A percentile compares a stretch with the other conserved stretches of the same genome.
Conservation (phyloP, 257 asterid genomes). For the Salvia rosmarinus region DNA sequence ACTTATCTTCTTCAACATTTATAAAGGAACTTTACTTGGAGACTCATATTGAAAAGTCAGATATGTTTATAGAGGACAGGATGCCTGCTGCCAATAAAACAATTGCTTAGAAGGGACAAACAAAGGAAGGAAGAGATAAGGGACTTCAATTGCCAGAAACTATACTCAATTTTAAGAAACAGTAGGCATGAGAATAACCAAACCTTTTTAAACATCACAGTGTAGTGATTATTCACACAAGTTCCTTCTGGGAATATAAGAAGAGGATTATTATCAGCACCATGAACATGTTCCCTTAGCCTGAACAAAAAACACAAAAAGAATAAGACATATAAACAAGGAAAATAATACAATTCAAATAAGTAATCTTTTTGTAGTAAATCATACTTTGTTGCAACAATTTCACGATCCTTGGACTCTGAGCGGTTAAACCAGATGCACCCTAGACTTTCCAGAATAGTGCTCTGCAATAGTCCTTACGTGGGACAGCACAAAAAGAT, state of each 20-base stretch:
- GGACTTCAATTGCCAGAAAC: not conserved
- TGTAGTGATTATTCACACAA: slow-evolving; percentile 92
- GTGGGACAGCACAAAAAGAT: slow-evolving; percentile 32
- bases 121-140: not conserved
- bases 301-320: slow-evolving; percentile 47
- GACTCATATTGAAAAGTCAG: slow-evolving; percentile 13
- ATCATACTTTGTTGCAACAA: slow-evolving; percentile 85
- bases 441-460: slow-evolving; percentile 95
- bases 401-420: slow-evolving; percentile 96
- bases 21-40: slow-evolving; percentile 12
- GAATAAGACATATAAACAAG: slow-evolving; percentile 6
- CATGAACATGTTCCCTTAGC: slow-evolving; percentile 90
- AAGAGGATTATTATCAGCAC: slow-evolving; percentile 93
- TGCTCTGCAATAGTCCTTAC: slow-evolving; percentile 88
- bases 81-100: not conserved
- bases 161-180: not conserved
- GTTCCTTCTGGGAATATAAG: slow-evolving; percentile 99
- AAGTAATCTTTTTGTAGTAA: slow-evolving; percentile 19
- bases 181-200: slow-evolving; percentile 20
- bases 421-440: slow-evolving; percentile 99
- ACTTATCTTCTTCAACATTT: slow-evolving; percentile 17
- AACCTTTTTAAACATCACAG: slow-evolving; percentile 99
- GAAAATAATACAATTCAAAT: slow-evolving; percentile 25
- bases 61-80: slow-evolving; percentile 13
- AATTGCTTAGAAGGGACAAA: slow-evolving; percentile 1